Percentiles rank a stretch among this genome's conserved stretches.
Evolutionary conservation across 2,329 filamentous ascomycete species (phyloP).

Genomic region (Salinomyces thailandicus): DNA sequence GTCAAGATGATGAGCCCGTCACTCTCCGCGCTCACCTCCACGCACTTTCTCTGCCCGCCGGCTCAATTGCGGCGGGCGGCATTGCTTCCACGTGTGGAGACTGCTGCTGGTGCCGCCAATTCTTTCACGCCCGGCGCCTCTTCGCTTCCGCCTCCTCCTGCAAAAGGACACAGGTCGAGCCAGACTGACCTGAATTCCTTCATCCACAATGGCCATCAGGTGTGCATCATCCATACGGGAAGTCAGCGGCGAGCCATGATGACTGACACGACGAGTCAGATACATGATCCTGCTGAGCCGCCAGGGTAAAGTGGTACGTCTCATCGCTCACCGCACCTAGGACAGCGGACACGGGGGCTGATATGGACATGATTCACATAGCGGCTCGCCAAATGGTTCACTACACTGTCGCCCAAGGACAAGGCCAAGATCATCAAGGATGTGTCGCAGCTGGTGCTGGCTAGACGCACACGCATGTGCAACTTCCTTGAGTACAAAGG

Average conservation of each 20-base stretch:
- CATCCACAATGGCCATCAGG: constrained; percentile 45
- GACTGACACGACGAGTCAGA: constrained; percentile 42
- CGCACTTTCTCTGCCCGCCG: too few species aligned
- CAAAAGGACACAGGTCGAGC: too few species aligned
- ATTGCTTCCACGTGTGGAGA: too few species aligned
- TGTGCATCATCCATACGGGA: constrained; percentile 23
- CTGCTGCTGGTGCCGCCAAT: too few species aligned
- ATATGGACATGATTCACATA: constrained; percentile 31
- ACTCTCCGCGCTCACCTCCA: too few species aligned
- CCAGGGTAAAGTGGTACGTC: constrained; percentile 95
- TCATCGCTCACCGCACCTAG: constrained; percentile 10
- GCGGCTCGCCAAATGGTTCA: constrained; percentile 99
- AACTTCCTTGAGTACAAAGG: constrained; percentile 99
- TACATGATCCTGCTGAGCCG: constrained; percentile 95
- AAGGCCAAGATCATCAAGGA: constrained; percentile 99
- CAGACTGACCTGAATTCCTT: too few species aligned
- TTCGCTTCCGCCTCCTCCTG: constrained; percentile 1
- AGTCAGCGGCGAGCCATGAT: constrained; percentile 1
- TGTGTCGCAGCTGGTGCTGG: constrained; percentile 93
- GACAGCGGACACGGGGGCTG: constrained; percentile 2
- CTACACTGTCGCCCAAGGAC: constrained; percentile 90
- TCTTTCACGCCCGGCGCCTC: neutral
- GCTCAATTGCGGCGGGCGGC: too few species aligned
- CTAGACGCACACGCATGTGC: constrained; percentile 95
- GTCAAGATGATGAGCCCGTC: too few species aligned